Conservation (phyloP, 2,329 filamentous ascomycete genomes). For the Amesomyces nigricolor region DNA sequence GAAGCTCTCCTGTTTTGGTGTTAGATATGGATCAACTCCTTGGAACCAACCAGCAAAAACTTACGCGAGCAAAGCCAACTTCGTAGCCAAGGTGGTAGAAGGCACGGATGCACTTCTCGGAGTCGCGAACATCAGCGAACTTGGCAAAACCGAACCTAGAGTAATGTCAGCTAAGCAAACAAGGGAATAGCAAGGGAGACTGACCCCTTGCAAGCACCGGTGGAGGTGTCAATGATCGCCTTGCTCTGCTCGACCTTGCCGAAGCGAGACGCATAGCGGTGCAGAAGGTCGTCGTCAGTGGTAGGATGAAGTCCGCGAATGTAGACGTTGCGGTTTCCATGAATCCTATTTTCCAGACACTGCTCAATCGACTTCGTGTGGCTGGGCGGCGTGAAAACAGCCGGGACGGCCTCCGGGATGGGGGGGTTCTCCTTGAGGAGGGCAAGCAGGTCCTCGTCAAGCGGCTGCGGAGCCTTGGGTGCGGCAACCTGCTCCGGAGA, state of each 20-base stretch:
- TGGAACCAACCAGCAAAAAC: constrained; percentile 27
- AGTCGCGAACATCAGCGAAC: constrained; percentile 79
- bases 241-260: constrained; percentile 95
- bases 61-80: constrained; percentile 89
- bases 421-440: constrained; percentile 70
- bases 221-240: constrained; percentile 93
- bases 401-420: constrained; percentile 84
- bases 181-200: constrained; percentile 27
- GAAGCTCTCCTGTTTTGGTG: constrained; percentile 71
- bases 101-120: constrained; percentile 91
- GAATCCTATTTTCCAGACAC: constrained; percentile 84
- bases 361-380: constrained; percentile 87
- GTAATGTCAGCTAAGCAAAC: constrained; percentile 21
- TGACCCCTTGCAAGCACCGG: constrained; percentile 93
- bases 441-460: constrained; percentile 54
- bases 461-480: constrained; percentile 36
- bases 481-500: constrained; percentile 47
- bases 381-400: constrained; percentile 77
- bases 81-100: constrained; percentile 95
- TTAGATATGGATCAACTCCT: constrained; percentile 2
- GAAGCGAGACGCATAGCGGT: constrained; percentile 78
- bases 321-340: constrained; percentile 95
- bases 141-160: constrained; percentile 93
- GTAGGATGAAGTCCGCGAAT: constrained; percentile 93
- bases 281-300: constrained; percentile 85